A percentile compares a stretch with the other conserved stretches of the same genome.
These are phyloP conservation scores for Kodamaea neixiangensis DNA, from an alignment of 805 yeast species.

Conservation along the genomic window DNA sequence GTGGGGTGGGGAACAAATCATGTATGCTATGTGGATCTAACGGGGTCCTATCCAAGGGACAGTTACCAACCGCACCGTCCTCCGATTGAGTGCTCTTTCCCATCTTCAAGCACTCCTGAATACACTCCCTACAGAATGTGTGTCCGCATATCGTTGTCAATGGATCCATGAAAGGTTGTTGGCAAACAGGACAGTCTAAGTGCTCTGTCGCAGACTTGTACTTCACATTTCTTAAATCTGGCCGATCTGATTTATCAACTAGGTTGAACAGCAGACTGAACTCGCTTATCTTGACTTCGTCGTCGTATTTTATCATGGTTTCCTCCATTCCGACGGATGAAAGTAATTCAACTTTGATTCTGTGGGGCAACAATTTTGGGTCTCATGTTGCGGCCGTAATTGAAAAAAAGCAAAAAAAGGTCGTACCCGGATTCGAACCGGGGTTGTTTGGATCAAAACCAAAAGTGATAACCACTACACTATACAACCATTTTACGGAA, in stretches of 20 bases:
- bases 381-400: neutral
- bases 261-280: conserved; percentile 19
- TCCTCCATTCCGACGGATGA: neutral
- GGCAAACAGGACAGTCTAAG: conserved; percentile 63
- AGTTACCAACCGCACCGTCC: conserved; percentile 27
- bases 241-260: conserved; percentile 16
- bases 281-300: conserved; percentile 3
- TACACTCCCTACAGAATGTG: conserved; percentile 19
- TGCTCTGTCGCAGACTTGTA: conserved; percentile 32
- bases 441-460: conserved; percentile 82
- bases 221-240: conserved; percentile 32
- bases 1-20: conserved; percentile 54
- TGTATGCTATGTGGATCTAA: conserved; percentile 34
- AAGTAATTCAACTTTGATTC: neutral
- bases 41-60: conserved; percentile 64
- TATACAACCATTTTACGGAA: conserved; percentile 43
- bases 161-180: conserved; percentile 61
- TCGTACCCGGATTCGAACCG: conserved; percentile 85
- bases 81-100: conserved; percentile 5
- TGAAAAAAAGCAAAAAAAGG: conserved; percentile 39
- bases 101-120: conserved; percentile 28
- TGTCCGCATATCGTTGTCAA: conserved; percentile 47
- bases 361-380: conserved; percentile 6
- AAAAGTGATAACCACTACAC: conserved; percentile 82
- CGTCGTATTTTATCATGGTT: neutral